Evolutionary conservation across 305 asterid genomes (phyloP), one percentile per base, ranked within the genome.

Genomic region (Fraxinus greggii): DNA sequence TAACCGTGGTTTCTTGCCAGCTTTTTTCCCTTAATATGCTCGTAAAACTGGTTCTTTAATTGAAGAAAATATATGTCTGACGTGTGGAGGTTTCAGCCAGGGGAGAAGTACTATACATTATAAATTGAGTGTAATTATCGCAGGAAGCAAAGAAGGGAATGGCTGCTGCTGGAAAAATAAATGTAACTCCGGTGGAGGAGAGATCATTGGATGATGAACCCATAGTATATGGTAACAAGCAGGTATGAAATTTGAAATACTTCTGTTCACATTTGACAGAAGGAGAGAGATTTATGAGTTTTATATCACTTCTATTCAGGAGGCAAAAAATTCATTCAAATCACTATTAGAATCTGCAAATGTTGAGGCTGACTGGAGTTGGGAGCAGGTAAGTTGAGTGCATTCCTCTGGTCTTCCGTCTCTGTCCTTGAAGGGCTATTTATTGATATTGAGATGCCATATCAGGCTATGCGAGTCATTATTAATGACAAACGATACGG

Each of bases 241-340:
- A 93, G 98, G 99, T 96, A 73, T 31, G 48, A 32, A 70, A 42
- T 80, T 86, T 77, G 63, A 79, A 59, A 83, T 84, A 74, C 74
- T 84, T 78, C 40, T 78, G 8, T 81, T 63, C 45, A 29, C 29
- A 10, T 83, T 65, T 85, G 61, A 45, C 17, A 70, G 74, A 70
- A 36, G 74, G 74, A 36, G 78, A 7, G 73, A 42, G 13, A 75
- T 79, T 78, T 77, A 76, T 56, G 5, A 21, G 74, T 78, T 67
- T 77, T 45, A 48, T 80, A 13, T 84, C 21, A 59, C 72, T 33
- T 81, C 54, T 79, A 69, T 81, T 80, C 86, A 95, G 99, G 99
- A 96, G 88, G 99, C 99, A 1, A 96, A 96, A 88, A 90, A 85
- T 93, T 98, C 97, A 10, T 96, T 96, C 83, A 96, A 96, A 92